A percentile compares a stretch with the other conserved stretches of the same genome.
phyloP scores from a whole-genome alignment of 169 alveolate genomes.

The Eimeria acervulina region DNA sequence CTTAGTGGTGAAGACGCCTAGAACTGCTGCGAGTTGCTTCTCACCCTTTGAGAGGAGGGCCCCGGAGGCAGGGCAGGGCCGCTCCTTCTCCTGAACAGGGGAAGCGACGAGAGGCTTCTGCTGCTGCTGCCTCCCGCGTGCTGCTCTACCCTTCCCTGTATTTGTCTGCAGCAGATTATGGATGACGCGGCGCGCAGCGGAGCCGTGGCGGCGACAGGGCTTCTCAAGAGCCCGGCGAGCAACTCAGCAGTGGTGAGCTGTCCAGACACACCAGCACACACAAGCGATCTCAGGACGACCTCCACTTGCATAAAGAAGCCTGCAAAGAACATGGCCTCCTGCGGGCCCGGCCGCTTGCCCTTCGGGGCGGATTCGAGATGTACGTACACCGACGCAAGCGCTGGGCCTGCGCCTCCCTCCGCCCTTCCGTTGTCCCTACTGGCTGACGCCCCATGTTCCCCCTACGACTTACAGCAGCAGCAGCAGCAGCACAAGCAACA shows the following conservation, averaged over 20 bases:
- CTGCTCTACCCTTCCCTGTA: not conserved
- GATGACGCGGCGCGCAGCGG: not conserved
- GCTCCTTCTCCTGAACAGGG: not conserved
- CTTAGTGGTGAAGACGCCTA: not conserved
- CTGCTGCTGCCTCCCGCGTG: not conserved
- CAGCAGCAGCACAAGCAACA: not conserved
- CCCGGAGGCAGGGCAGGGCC: not conserved
- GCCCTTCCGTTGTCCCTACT: not conserved
- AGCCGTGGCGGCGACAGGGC: not conserved
- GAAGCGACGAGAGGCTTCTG: not conserved
- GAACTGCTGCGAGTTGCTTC: not conserved
- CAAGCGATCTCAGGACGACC: not conserved
- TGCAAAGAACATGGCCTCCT: not conserved
- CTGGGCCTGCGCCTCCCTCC: not conserved
- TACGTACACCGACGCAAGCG: not conserved
- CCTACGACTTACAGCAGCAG: conserved; percentile 34
- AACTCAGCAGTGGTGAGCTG: not conserved
- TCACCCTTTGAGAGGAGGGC: not conserved
- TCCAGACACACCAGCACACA: not conserved
- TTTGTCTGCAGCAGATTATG: not conserved
- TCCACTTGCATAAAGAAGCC: not conserved
- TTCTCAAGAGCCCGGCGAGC: not conserved
- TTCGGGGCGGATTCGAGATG: not conserved
- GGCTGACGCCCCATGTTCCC: not conserved
- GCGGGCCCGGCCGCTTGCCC: not conserved